Base-by-base conservation (phyloP, 305 asterid genomes). In the Rubia balearica region DNA sequence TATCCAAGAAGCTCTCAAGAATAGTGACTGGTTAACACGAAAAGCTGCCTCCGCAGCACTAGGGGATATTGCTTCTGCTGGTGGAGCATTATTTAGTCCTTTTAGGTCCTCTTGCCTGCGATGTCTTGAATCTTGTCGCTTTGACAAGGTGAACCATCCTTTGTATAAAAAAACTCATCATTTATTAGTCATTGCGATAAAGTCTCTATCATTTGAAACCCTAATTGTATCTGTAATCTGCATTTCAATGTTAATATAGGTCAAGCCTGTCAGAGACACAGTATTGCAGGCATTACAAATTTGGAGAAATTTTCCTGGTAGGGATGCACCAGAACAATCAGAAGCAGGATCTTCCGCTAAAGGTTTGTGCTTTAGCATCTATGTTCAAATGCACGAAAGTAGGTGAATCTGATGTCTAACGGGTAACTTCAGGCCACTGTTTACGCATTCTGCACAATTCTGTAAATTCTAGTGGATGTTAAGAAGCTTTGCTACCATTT, bases 181-280 rank as follows among this genome's bases (percentile, higher is more conserved):
- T 73, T 67, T 64, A 77, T 62, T 43, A 62, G 69, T 65, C 64
- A 38, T 64, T 55, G 38, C 65, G 76, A 70, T 65, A 14, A 43
- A 65, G 68, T 74, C 71, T 79, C 77, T 38, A 73, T 43, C 48
- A 14, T 12, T 65, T 64, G 73, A 78, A 51, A 65, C 22, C 75
- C 78, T 77, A 62, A 68, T 70, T 71, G 69, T 73, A 71, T 51
- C 11, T 72, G 68, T 61, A 27, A 24, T 12, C 73, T 65, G 42
- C 33, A 65, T 24, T 64, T 76, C 73, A 27, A 55, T 74, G 27
- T 60, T 79, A 24, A 67, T 76, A n/a, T 69, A 94, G 98, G 96
- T 94, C 73, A 94, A 89, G 79, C 98, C 98, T 14, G 98, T 91
- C 57, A 87, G 98, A 80, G 97, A 94, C 76, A 69, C 84, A 65